Percentiles rank a stretch among this genome's conserved stretches.
Conservation (phyloP, 306 rosid species). For the Dryas drummondii region DNA sequence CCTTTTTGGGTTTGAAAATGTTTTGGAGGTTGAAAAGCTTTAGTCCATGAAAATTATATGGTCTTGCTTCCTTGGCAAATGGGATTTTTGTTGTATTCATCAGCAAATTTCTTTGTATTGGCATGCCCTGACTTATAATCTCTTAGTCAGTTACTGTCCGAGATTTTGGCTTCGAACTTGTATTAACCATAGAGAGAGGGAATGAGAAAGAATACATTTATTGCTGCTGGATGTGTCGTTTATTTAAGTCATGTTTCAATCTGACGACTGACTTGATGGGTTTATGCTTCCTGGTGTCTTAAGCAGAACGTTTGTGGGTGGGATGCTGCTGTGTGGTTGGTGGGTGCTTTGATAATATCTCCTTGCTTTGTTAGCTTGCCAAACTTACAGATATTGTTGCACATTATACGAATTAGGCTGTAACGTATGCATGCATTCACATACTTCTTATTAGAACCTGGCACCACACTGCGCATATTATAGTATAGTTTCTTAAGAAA, state of each 20-base stretch:
- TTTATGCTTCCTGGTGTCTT: neutral
- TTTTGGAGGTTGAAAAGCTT: slow-evolving; percentile 38
- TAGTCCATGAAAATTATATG: slow-evolving; percentile 18
- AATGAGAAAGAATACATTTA: neutral
- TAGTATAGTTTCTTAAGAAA: too few relatives aligned
- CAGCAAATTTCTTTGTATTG: slow-evolving; percentile 31
- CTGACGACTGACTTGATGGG: neutral
- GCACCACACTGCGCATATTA: too few relatives aligned
- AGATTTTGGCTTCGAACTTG: slow-evolving; percentile 7
- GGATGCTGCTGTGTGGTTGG: neutral
- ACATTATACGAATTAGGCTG: neutral
- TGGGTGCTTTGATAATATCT: neutral
- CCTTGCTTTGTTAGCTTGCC: slow-evolving; percentile 3
- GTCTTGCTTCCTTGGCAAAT: slow-evolving; percentile 30
- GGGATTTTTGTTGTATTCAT: slow-evolving; percentile 35
- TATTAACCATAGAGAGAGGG: neutral
- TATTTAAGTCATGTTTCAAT: neutral
- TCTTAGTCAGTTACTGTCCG: neutral
- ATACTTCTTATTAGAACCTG: too few relatives aligned
- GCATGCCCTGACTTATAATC: slow-evolving; percentile 25
- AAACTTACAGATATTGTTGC: neutral
- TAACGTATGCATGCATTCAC: too few relatives aligned
- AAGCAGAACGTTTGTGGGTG: neutral
- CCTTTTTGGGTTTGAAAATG: slow-evolving; percentile 34
- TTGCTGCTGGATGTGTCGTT: slow-evolving; percentile 3